Percentiles rank a stretch among this genome's conserved stretches.
These are phyloP conservation scores for Filobasidium floriforme DNA, from an alignment of 768 basidiomycete species.

Conservation along the genomic window DNA sequence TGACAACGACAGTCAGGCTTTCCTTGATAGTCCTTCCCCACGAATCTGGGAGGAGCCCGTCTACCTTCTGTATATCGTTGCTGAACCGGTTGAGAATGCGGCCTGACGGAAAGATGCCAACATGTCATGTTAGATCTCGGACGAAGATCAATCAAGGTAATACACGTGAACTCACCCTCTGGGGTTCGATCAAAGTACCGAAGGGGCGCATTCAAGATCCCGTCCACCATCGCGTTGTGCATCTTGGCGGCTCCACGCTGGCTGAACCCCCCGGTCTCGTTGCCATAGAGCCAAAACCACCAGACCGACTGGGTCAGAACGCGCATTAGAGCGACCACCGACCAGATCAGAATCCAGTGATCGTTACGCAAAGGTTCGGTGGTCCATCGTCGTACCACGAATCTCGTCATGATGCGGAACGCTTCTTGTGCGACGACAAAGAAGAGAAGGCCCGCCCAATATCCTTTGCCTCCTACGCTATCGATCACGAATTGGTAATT, in stretches of 20 bases:
- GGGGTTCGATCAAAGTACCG: conserved; percentile 37
- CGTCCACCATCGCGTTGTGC: conserved; percentile 10
- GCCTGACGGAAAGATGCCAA: conserved; percentile 17
- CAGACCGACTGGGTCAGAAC: conserved; percentile 22
- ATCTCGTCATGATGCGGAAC: conserved; percentile 15
- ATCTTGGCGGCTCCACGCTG: conserved; percentile 13
- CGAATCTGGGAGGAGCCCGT: conserved; percentile 32
- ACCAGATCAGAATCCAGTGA: conserved; percentile 32
- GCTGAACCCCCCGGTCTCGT: conserved; percentile 5
- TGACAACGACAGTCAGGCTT: background rate
- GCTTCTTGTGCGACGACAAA: conserved; percentile 23
- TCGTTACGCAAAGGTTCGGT: conserved; percentile 25
- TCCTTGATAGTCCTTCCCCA: conserved; percentile 25
- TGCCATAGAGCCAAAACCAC: conserved; percentile 43
- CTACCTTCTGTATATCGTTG: conserved; percentile 34
- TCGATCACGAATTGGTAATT: conserved; percentile 34
- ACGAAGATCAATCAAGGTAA: too few species aligned
- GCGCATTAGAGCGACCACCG: conserved; percentile 12
- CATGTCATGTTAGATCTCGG: too few species aligned
- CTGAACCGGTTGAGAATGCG: conserved; percentile 40
- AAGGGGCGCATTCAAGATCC: conserved; percentile 27
- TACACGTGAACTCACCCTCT: background rate
- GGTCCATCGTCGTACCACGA: conserved; percentile 37
- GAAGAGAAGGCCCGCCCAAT: conserved; percentile 33
- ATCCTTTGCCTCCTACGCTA: conserved; percentile 31